A percentile compares a stretch with the other conserved stretches of the same genome.
These are phyloP conservation scores for Pelargonium myrrhifolium DNA, from an alignment of 441 rosid species.

Conservation along the genomic window DNA sequence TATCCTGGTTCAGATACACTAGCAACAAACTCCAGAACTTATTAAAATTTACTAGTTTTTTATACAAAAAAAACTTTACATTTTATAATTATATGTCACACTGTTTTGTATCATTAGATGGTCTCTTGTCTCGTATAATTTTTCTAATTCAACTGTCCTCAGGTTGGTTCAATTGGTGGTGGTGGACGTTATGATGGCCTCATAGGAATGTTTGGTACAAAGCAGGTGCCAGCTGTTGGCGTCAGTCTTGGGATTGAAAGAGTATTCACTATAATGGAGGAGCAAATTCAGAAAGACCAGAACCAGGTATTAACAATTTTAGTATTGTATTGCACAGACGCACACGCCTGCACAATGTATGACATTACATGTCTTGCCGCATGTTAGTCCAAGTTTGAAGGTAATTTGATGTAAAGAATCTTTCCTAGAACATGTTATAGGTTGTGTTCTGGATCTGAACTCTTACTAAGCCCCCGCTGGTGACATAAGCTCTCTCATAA, in stretches of 20 bases:
- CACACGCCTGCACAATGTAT: not conserved
- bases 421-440: not conserved
- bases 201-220: constrained; percentile 77
- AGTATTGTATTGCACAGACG: not conserved
- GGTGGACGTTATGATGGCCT: constrained; percentile 94
- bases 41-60: not conserved
- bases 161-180: constrained; percentile 96
- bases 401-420: not conserved
- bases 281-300: constrained; percentile 41
- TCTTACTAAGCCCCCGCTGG: not conserved
- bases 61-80: not conserved
- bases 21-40: not conserved
- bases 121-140: not conserved
- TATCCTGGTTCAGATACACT: not conserved
- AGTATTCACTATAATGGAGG: constrained; percentile 86
- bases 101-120: not conserved
- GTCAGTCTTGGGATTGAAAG: constrained; percentile 91
- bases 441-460: not conserved
- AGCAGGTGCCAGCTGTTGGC: constrained; percentile 94
- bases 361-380: not conserved
- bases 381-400: not conserved
- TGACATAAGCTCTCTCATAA: no score
- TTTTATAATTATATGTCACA: not conserved
- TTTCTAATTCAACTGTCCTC: constrained; percentile 16
- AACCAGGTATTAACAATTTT: constrained; percentile 41